Percentiles rank a stretch among this genome's conserved stretches.
Evolutionary conservation across 2,329 filamentous ascomycete genomes (phyloP).

Genomic region (Cladophialophora yegresii): DNA sequence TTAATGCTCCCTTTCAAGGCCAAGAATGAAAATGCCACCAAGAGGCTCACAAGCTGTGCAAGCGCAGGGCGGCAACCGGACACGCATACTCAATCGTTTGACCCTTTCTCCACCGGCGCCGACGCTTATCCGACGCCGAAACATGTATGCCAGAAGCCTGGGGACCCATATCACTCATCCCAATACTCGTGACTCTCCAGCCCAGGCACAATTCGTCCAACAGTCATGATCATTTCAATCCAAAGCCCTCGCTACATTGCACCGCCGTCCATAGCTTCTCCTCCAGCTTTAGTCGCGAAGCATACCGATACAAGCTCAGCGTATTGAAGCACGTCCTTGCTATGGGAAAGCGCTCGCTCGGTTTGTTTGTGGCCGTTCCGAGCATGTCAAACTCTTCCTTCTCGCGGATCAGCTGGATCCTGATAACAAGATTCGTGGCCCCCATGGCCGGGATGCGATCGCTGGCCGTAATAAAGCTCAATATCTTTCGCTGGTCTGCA

Average conservation of each 20-base stretch:
- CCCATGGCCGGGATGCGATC: constrained; percentile 89
- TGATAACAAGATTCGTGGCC: constrained; percentile 72
- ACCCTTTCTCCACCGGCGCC: neutral
- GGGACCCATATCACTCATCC: neutral
- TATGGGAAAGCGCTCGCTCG: constrained; percentile 75
- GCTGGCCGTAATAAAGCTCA: constrained; percentile 86
- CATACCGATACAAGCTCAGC: constrained; percentile 73
- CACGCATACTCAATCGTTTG: neutral
- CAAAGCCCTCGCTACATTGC: constrained; percentile 88
- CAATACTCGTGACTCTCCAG: neutral
- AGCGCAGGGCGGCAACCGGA: no score
- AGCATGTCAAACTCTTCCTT: constrained; percentile 24
- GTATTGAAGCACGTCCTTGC: constrained; percentile 92
- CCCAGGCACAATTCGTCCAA: neutral
- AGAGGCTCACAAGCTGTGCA: neutral
- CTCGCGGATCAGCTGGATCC: constrained; percentile 33
- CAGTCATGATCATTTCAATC: constrained; percentile 64
- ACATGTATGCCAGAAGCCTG: neutral
- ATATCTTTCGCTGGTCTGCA: constrained; percentile 71
- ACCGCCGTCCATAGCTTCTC: constrained; percentile 79
- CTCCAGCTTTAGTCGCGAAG: constrained; percentile 66
- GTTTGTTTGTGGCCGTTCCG: constrained; percentile 38
- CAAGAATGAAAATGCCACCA: neutral
- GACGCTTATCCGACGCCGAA: neutral
- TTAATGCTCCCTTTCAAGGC: neutral